Evolutionary conservation across 2,329 filamentous ascomycete species (phyloP).

Genomic region (Fusarium sp.): DNA sequence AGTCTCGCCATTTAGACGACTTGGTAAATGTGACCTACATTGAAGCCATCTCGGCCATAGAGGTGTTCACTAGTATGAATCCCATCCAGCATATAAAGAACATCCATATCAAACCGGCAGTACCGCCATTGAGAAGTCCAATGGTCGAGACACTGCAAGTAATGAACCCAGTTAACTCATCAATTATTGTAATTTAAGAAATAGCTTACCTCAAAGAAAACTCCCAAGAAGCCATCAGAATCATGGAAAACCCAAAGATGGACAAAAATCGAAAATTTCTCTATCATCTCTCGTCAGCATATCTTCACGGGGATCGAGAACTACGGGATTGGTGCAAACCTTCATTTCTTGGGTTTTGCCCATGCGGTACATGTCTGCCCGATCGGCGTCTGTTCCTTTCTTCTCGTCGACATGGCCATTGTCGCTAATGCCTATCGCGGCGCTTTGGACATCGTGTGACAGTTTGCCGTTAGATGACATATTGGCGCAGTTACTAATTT

Average conservation of each 20-base stretch:
- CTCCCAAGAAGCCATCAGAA: constrained; percentile 61
- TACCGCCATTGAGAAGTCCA: constrained; percentile 57
- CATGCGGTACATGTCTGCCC: constrained; percentile 45
- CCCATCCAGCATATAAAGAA: constrained; percentile 57
- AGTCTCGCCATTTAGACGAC: too few relatives aligned
- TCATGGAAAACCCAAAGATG: constrained; percentile 62
- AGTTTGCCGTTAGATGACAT: constrained; percentile 35
- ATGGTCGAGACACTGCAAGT: constrained; percentile 34
- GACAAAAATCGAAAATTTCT: constrained; percentile 61
- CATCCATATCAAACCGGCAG: constrained; percentile 61
- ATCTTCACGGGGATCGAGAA: fast-evolving
- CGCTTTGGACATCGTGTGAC: constrained; percentile 13
- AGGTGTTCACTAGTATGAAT: constrained; percentile 55
- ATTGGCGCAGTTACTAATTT: neutral
- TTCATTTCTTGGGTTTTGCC: constrained; percentile 43
- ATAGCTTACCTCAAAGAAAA: constrained; percentile 52
- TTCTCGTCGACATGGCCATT: constrained; percentile 34
- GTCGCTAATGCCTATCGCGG: neutral
- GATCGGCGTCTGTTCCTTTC: constrained; percentile 39
- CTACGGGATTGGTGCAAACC: constrained; percentile 17
- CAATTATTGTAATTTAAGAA: fast-evolving
- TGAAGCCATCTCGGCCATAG: constrained; percentile 64
- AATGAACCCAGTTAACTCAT: neutral
- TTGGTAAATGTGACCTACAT: constrained; percentile 48
- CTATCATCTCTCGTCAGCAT: constrained; percentile 19